phyloP scores from a whole-genome alignment of 768 basidiomycete species.

The Neoboletus subvelutipes region DNA sequence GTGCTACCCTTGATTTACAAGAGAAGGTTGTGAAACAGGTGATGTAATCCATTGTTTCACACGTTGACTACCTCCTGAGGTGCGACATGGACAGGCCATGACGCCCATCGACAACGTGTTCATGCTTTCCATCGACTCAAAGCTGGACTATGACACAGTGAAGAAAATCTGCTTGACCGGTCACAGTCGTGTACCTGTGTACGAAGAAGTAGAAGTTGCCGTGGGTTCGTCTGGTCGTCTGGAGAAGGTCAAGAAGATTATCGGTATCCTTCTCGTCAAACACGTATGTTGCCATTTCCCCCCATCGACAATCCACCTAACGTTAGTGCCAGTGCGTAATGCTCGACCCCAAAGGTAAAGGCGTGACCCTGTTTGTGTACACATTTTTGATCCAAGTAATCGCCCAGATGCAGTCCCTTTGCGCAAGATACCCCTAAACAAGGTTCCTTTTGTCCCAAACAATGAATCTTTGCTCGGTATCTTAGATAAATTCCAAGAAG shows the following conservation, averaged over 20 bases:
- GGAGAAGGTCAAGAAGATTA: conserved; percentile 72
- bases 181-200: conserved; percentile 82
- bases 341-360: conserved; percentile 76
- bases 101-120: conserved; percentile 78
- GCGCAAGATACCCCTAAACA: conserved; percentile 81
- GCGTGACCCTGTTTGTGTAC: no score
- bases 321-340: conserved; percentile 56
- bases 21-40: conserved; percentile 79
- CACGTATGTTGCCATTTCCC: conserved; percentile 40
- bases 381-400: neutral
- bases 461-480: conserved; percentile 85
- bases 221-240: conserved; percentile 36
- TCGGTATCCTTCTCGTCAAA: conserved; percentile 87
- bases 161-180: conserved; percentile 75
- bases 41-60: neutral
- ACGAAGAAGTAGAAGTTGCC: conserved; percentile 70
- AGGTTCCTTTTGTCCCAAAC: conserved; percentile 81
- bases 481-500: conserved; percentile 87
- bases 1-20: conserved; percentile 85
- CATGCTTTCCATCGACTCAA: conserved; percentile 85
- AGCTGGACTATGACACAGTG: conserved; percentile 77
- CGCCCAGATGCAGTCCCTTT: conserved; percentile 73
- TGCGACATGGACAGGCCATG: conserved; percentile 55
- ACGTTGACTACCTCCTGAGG: neutral
- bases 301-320: neutral